Base-by-base conservation (phyloP, 495 filamentous ascomycete genomes). In the Bacidia gigantensis region DNA sequence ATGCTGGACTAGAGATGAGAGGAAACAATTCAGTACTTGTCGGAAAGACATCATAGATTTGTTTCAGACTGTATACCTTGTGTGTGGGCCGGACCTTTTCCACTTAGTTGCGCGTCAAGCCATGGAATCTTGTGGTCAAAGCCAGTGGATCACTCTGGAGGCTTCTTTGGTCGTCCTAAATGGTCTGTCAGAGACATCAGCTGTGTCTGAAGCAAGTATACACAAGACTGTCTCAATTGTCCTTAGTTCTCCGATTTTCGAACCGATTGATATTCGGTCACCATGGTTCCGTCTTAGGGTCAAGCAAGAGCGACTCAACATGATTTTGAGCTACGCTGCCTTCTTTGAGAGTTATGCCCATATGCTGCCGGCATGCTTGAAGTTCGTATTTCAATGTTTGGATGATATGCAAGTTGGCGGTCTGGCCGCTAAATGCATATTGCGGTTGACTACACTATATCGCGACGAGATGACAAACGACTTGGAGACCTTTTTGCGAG, bases 1-100 rank as follows among this genome's bases (percentile, higher is more conserved):
- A 25, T 53, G 58, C 3, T 96, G 88, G 89, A 78, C 81, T 51
- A 79, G 81, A 26, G 76, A 84, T 3, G 80, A 87, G 41, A 77
- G 78, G 44, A 69, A 69, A 43, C 82, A 79, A 39, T 95, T 95
- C 62, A 74, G 73, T 51, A 78, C 83, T 35, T 90, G 87, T 46
- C 79, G 92, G 22, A 77, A 81, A 50, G 89, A 96, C 57, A 83
- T 88, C 43, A 77, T 73, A 44, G 89, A 95, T 64, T 76, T 93
- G 54, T 68, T 95, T 1, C 78, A 89, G 49, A 76, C 84, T 2
- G 78, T 83, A 24, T 95, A 85, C 58, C 71, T 81, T 0, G 69
- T 88, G 3, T 65, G 88, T 3, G 86, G 86, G 0, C 70, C 79
- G 21, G 69, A 73, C 3, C 60, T 95, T 26, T 74, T 95, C 17